These are phyloP conservation scores for Petrea volubilis DNA, from an alignment of 257 asterid species.

Conservation along the genomic window DNA sequence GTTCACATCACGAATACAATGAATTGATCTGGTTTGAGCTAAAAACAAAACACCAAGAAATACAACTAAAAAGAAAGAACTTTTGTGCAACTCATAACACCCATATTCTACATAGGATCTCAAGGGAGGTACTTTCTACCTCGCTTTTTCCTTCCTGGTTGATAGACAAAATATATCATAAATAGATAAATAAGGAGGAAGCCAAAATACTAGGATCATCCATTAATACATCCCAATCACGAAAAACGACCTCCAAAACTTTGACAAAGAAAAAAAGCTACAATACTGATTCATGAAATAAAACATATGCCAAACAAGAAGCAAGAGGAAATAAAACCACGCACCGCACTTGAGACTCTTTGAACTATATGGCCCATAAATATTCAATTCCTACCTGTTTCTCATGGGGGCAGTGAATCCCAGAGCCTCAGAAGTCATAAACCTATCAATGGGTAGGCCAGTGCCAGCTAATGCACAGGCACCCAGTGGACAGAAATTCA, in stretches of 20 bases:
- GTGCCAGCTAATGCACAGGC: conserved; percentile 99
- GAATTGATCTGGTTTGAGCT: not conserved
- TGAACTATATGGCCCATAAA: not conserved
- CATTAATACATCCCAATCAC: too few relatives aligned
- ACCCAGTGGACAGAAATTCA: conserved; percentile 93
- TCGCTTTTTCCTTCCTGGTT: too few relatives aligned
- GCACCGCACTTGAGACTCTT: not conserved
- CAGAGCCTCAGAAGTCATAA: conserved; percentile 90
- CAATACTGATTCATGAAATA: not conserved
- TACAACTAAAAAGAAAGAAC: not conserved
- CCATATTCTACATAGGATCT: not conserved
- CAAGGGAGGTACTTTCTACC: too few relatives aligned
- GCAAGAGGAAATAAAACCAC: not conserved
- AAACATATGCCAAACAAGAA: not conserved
- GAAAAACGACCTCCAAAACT: too few relatives aligned
- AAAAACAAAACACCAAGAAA: not conserved
- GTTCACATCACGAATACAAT: not conserved
- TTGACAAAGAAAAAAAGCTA: not conserved
- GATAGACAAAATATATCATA: too few relatives aligned
- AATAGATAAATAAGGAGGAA: not conserved
- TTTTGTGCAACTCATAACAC: not conserved
- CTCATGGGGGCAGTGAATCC: conserved; percentile 96
- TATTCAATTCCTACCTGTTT: conserved; percentile 61
- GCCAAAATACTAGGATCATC: not conserved
- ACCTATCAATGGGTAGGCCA: conserved; percentile 95